Evolutionary conservation across 2,329 filamentous ascomycete genomes (phyloP).

Genomic region (Trichoderma pleuroti): DNA sequence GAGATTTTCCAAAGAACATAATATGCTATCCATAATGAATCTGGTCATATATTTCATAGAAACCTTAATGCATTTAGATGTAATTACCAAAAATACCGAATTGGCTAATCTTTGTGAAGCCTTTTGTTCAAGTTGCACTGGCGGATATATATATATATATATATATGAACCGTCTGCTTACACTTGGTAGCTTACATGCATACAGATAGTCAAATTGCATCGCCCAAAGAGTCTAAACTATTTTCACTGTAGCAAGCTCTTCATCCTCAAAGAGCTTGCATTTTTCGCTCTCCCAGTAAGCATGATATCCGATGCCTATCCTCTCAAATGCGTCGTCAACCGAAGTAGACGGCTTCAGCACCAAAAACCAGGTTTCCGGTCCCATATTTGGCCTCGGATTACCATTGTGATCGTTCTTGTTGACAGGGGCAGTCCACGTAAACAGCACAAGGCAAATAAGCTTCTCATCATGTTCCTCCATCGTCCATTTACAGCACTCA

Average conservation of each 20-base stretch:
- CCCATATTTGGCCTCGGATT: background rate
- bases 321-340: background rate
- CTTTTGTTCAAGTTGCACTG: too few species aligned
- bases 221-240: background rate
- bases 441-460: background rate
- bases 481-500: background rate
- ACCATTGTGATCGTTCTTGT: background rate
- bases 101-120: too few species aligned
- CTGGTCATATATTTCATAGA: too few species aligned
- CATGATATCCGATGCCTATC: background rate
- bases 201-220: background rate
- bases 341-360: background rate
- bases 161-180: too few species aligned
- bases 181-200: background rate
- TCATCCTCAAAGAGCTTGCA: background rate
- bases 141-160: too few species aligned
- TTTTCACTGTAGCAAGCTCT: background rate
- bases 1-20: background rate
- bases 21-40: too few species aligned
- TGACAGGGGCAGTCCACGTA: background rate
- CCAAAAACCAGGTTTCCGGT: background rate
- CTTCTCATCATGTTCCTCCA: background rate
- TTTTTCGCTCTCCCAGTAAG: background rate
- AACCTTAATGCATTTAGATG: too few species aligned
- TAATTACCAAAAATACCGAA: too few species aligned